Base-by-base conservation (phyloP, 257 asterid species). In the Leonotis leonurus region DNA sequence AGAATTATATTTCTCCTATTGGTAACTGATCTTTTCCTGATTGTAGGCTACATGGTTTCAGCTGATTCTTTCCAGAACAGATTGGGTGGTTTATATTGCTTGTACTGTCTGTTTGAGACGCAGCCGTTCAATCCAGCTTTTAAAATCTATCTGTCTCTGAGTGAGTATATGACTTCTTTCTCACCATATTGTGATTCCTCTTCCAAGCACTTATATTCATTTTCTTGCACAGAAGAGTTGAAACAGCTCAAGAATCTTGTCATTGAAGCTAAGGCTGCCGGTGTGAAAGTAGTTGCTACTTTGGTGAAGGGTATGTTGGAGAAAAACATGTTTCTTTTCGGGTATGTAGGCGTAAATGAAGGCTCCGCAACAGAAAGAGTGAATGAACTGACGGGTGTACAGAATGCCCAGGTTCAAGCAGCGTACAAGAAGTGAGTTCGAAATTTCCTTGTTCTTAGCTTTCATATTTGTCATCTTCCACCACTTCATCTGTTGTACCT, bases 51-150 rank as follows among this genome's bases (percentile, higher is more conserved):
- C 75, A 62, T 81, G 76, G 75, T 72, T 54, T 74, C 90, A 32
- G 39, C 76, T 63, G 58, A 71, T 60, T 76, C 88, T 73, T 70
- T 89, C 58, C 70, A 83, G 53, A 74, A 65, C 57, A 83, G 88
- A 85, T 70, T 86, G 72, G 95, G 94, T 45, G 94, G 97, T 24
- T 73, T 92, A 40, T 92, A 84, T 77, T 88, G 93, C 86, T 67
- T 85, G 55, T 92, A 83, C 67, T 89, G 86, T 78, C 78, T 86
- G 65, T 79, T 70, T 6, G 87, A 89, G 70, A 87, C 90, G 33
- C 97, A 87, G 65, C 84, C 90, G 8, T 85, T 90, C 87, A 85
- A 75, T 74, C 97, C 95, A 39, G 83, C 88, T 52, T 87, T 78
- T 77, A 90, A 77, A 73, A 80, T 87, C 56, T 90, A 90, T 69